Conservation (phyloP, 345 rosid genomes). For the Euphorbia peplus region DNA sequence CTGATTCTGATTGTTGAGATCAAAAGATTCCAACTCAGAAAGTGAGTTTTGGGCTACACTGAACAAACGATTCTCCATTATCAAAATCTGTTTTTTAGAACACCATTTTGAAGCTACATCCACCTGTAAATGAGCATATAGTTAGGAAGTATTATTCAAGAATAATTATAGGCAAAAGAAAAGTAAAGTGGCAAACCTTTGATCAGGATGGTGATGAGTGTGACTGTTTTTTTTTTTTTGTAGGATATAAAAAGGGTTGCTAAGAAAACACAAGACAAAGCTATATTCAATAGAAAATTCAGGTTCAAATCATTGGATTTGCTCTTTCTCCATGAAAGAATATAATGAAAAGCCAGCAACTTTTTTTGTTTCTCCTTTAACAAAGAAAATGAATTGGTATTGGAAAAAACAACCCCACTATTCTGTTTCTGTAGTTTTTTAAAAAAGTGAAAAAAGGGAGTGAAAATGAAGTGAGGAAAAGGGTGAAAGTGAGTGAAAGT, state of each 20-base stretch:
- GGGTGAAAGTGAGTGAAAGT: conserved; percentile 31
- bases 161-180: conserved; percentile 6
- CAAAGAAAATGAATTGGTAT: too few species aligned
- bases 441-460: conserved; percentile 31
- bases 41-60: conserved; percentile 26
- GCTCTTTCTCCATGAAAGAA: conserved; percentile 37
- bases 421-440: too few species aligned
- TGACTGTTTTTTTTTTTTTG: too few species aligned
- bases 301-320: conserved; percentile 38
- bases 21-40: conserved; percentile 28
- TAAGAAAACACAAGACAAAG: conserved; percentile 11
- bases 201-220: background rate
- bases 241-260: conserved; percentile 13
- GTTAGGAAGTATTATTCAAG: background rate
- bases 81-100: too few species aligned
- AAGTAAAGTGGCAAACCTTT: conserved; percentile 32
- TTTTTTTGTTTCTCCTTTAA: conserved; percentile 25
- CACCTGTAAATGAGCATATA: too few species aligned
- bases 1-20: conserved; percentile 31
- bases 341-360: conserved; percentile 27
- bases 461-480: conserved; percentile 17
- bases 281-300: conserved; percentile 29
- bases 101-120: too few species aligned
- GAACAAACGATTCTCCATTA: conserved; percentile 53
- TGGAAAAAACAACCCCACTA: background rate